These are phyloP conservation scores for Verticillium klebahnii DNA, from an alignment of 2,329 filamentous ascomycete species.

Conservation along the genomic window DNA sequence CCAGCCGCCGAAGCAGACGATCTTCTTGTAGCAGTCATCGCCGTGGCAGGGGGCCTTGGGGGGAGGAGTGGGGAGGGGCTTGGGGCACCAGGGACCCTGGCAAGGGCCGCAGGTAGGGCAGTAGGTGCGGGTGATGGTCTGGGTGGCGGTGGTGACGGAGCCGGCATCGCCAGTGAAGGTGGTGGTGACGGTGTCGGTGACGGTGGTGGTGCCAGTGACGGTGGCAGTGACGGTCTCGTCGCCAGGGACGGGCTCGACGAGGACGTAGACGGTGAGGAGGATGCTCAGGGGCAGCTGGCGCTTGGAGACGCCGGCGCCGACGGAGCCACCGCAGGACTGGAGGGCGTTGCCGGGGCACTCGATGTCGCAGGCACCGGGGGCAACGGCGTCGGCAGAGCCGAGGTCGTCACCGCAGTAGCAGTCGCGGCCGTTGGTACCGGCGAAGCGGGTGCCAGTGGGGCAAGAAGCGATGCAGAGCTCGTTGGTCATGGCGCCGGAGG, in stretches of 20 bases:
- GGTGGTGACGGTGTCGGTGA: background rate
- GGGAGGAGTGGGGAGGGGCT: background rate
- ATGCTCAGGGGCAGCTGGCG: constrained; percentile 2
- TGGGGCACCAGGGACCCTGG: constrained; percentile 5
- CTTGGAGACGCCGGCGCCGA: constrained; percentile 1
- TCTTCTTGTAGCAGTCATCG: constrained; percentile 18
- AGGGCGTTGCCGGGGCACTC: constrained; percentile 35
- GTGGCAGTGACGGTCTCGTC: background rate
- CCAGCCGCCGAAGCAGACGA: constrained; percentile 28
- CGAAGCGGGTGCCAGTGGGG: constrained; percentile 8
- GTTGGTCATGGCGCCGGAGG: constrained; percentile 14
- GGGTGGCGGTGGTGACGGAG: background rate
- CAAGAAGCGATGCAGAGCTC: constrained; percentile 20
- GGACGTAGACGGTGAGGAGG: constrained; percentile 2
- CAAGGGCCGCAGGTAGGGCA: constrained; percentile 2
- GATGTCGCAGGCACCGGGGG: constrained; percentile 27
- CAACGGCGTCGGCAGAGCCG: constrained; percentile 25
- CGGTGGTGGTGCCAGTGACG: background rate
- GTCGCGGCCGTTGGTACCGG: constrained; percentile 8
- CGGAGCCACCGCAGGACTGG: constrained; percentile 37
- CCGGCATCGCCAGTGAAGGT: background rate
- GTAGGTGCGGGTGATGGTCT: constrained; percentile 1
- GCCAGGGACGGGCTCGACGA: background rate
- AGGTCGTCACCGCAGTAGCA: constrained; percentile 43
- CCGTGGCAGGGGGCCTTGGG: constrained; percentile 12